These are phyloP conservation scores for Prunella vulgaris DNA, from an alignment of 257 asterid genomes.

Conservation along the genomic window DNA sequence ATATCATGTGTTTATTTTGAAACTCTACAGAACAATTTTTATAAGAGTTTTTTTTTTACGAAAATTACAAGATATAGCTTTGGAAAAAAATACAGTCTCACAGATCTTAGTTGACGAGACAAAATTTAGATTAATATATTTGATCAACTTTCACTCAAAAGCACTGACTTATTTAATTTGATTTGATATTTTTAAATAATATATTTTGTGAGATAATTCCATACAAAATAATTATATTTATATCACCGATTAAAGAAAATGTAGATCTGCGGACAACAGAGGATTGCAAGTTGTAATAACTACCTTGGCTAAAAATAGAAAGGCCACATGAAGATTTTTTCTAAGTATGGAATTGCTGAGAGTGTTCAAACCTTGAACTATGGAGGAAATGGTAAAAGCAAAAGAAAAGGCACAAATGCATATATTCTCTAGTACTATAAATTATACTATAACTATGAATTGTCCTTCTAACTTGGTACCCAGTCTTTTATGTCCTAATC, in stretches of 20 bases:
- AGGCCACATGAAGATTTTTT: conserved; percentile 13
- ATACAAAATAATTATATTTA: no score
- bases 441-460: neutral
- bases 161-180: neutral
- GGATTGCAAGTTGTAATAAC: conserved; percentile 18
- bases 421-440: conserved; percentile 9
- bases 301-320: neutral
- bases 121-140: no score
- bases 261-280: conserved; percentile 19
- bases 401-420: conserved; percentile 14
- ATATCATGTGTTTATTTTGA: no score
- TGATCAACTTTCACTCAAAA: no score
- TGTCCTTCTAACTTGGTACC: conserved; percentile 15
- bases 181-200: neutral
- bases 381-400: conserved; percentile 22
- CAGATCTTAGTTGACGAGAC: neutral
- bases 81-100: no score
- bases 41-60: no score
- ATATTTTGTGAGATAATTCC: no score
- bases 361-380: conserved; percentile 19
- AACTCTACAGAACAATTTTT: no score
- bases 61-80: no score
- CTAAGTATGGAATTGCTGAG: conserved; percentile 22
- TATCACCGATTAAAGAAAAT: neutral
- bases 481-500: neutral